Evolutionary conservation across 768 basidiomycete species (phyloP).

Genomic region (Pleurotus djamor): DNA sequence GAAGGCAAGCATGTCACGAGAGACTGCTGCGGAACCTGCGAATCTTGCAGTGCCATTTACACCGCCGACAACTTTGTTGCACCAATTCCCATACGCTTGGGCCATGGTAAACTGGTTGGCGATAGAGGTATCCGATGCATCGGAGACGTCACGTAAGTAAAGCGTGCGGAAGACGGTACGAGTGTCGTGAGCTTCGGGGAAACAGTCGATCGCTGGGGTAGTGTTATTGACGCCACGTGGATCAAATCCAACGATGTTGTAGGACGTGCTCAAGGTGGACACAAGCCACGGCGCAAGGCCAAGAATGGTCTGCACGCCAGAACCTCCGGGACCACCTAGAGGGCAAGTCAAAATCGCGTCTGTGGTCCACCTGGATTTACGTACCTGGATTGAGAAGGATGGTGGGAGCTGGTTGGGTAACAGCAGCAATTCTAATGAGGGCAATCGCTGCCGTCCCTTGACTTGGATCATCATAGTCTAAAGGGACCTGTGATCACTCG

Average conservation of each 20-base stretch:
- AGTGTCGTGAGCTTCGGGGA: neutral
- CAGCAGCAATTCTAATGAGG: conserved; percentile 31
- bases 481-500: conserved; percentile 28
- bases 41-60: neutral
- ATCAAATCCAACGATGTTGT: conserved; percentile 46
- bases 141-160: neutral
- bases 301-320: conserved; percentile 30
- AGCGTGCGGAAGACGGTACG: neutral
- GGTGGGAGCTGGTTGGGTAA: conserved; percentile 3
- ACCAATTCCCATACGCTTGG: neutral
- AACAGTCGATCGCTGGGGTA: neutral
- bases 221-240: conserved; percentile 30
- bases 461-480: conserved; percentile 39
- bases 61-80: neutral
- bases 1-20: neutral
- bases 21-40: neutral
- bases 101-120: neutral
- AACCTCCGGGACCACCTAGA: conserved; percentile 44
- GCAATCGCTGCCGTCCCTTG: conserved; percentile 39
- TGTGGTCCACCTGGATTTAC: too few species aligned
- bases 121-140: neutral
- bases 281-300: conserved; percentile 20
- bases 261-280: conserved; percentile 35
- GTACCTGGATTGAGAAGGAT: neutral
- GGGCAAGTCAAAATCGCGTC: conserved; percentile 28